Base-by-base conservation (phyloP, 2,329 filamentous ascomycete species). In the Aureobasidium uvarum region DNA sequence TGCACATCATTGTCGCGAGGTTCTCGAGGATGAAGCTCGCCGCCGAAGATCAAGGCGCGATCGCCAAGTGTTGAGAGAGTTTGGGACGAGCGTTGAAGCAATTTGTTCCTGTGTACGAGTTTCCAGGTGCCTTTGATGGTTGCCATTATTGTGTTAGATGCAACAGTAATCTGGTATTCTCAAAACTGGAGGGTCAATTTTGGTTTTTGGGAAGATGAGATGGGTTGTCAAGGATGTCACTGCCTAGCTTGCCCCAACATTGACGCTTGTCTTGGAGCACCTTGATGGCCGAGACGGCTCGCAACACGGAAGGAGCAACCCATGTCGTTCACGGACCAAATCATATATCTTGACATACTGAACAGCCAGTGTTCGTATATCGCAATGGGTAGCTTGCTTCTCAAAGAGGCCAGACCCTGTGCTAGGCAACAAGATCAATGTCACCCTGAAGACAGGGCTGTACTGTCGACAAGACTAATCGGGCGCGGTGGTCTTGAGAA, bases 1-100 rank as follows among this genome's bases (percentile, higher is more conserved):
- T 92, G 88, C 74, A 95, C 83, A 70, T 86, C 81, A 72, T 91
- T 91, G 77, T 92, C 89, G 65, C 88, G 83, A 7, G 89, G 88
- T 72, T 90, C 79, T 55, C 86, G 82, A 3, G 89, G 83, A 52
- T 81, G 78, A 58, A 87, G 76, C 75, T 95, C 91, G 69, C 91
- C 92, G 67, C 92, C 91, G 72, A 92, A 96, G 71, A 96, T 81
- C 75, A 86, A 89, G 51, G 84, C 82, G n/a, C 79, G 81, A 16
- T 82, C 78, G 39, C 50, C 66, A 6, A 70, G 50, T 52, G 78
- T 79, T 50, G 90, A 83, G 70, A 92, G 74, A 3, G 85, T 84
- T 72, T 95, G 91, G 0, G 90, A 92, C 1, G 91, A 94, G 63
- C 90, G 87, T 45, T 86, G 85, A 8, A 92, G 81, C 39, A 74